These are phyloP conservation scores for Chytriomyces sp. DNA, from an alignment of 192 early-diverging fungal genomes.

Conservation along the genomic window DNA sequence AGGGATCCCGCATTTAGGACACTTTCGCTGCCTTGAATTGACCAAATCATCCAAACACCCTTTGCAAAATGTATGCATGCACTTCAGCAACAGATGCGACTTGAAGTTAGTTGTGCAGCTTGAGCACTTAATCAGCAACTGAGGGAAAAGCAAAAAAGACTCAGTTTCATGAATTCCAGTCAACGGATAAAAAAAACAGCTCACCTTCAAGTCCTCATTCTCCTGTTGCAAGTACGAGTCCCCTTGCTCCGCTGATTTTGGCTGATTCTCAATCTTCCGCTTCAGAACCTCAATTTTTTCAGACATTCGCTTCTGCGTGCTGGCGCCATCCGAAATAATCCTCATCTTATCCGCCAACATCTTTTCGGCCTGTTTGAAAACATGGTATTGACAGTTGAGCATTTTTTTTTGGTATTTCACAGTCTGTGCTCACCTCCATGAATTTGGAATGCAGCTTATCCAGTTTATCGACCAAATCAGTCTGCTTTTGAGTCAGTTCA, in stretches of 20 bases:
- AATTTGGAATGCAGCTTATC: conserved; percentile 60
- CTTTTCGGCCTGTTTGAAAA: conserved; percentile 48
- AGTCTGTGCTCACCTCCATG: conserved; percentile 54
- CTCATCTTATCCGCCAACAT: conserved; percentile 71
- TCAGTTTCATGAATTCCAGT: neutral
- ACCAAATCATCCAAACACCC: conserved; percentile 85
- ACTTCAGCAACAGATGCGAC: conserved; percentile 77
- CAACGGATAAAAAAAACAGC: neutral
- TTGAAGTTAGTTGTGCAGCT: conserved; percentile 88
- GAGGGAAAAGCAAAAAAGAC: neutral
- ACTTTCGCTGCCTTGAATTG: conserved; percentile 90
- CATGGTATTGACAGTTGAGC: neutral
- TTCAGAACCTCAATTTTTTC: conserved; percentile 66
- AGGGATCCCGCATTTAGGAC: conserved; percentile 85
- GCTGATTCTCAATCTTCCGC: conserved; percentile 67
- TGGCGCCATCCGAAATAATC: conserved; percentile 61
- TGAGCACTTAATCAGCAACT: conserved; percentile 89
- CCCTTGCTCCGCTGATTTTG: conserved; percentile 56
- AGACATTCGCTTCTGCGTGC: conserved; percentile 59
- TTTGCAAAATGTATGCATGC: conserved; percentile 98
- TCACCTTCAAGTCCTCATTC: conserved; percentile 60
- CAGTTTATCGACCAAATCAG: conserved; percentile 69
- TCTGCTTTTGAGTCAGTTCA: conserved; percentile 63
- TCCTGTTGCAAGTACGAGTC: conserved; percentile 66
- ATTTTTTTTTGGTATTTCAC: conserved; percentile 11